Percentiles rank a stretch among this genome's conserved stretches.
phyloP scores from a whole-genome alignment of 495 filamentous ascomycete genomes.

The Penicillium silybi region DNA sequence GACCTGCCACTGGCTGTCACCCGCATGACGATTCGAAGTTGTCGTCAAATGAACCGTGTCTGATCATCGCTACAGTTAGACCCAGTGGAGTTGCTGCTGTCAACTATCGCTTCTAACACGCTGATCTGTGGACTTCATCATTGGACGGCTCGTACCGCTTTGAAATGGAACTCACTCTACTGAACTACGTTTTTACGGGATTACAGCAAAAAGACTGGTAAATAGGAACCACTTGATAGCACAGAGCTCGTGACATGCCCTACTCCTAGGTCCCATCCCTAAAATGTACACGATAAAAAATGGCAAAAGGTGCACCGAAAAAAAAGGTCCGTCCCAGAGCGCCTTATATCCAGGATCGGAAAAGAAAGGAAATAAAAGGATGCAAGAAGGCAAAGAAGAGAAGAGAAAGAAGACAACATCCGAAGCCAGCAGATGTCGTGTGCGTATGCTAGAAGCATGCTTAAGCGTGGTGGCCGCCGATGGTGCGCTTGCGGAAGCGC shows the following conservation, averaged over 20 bases:
- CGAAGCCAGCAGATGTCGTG: constrained; percentile 18
- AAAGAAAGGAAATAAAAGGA: constrained; percentile 13
- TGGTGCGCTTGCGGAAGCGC: constrained; percentile 30
- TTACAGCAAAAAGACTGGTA: not conserved
- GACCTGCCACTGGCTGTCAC: not conserved
- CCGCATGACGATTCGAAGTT: not conserved
- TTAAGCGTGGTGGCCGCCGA: constrained; percentile 24
- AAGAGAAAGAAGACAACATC: constrained; percentile 7
- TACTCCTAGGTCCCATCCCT: constrained; percentile 6
- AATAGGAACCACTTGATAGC: not conserved
- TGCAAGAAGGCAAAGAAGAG: not conserved
- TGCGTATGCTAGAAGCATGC: not conserved
- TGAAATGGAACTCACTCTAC: not conserved
- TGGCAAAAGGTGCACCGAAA: constrained; percentile 10
- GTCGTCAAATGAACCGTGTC: not conserved
- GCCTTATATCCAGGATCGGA: constrained; percentile 5
- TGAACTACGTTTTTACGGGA: not conserved
- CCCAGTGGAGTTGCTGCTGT: not conserved
- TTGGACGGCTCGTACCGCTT: not conserved
- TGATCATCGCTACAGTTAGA: not conserved
- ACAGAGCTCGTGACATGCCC: constrained; percentile 2
- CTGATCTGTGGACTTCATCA: not conserved
- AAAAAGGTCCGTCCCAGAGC: constrained; percentile 16
- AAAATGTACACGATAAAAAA: constrained; percentile 24
- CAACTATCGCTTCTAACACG: not conserved